Percentiles rank a stretch among this genome's conserved stretches.
Conservation (phyloP, 2,329 filamentous ascomycete genomes). For the Aspergillus fumigatiaffinis region DNA sequence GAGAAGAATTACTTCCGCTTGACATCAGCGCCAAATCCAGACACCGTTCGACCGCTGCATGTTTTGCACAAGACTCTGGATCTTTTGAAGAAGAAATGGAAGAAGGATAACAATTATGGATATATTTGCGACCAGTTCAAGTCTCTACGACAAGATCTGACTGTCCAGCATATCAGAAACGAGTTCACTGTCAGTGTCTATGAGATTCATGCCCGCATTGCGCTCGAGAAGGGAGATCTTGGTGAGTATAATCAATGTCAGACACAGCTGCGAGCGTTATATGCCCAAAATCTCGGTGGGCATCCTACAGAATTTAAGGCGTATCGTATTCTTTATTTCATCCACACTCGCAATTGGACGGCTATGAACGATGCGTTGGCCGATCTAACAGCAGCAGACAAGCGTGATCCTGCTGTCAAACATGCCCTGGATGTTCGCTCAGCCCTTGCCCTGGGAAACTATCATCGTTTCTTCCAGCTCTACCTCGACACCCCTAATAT, state of each 20-base stretch:
- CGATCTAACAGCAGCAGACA: constrained; percentile 98
- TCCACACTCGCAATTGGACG: constrained; percentile 96
- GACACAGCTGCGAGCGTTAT: constrained; percentile 90
- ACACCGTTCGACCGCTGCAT: constrained; percentile 78
- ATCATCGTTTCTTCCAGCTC: constrained; percentile 95
- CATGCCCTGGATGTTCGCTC: constrained; percentile 91
- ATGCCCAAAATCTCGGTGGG: constrained; percentile 80
- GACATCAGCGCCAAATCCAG: constrained; percentile 82
- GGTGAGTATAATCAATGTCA: constrained; percentile 99
- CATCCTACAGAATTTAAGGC: constrained; percentile 95
- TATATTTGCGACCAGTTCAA: constrained; percentile 99
- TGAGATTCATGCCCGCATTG: constrained; percentile 95
- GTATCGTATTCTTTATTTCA: constrained; percentile 99
- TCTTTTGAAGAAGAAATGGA: constrained; percentile 91
- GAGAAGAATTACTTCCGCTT: constrained; percentile 95
- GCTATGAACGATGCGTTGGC: constrained; percentile 97
- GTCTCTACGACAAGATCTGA: constrained; percentile 94
- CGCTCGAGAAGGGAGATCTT: constrained; percentile 95
- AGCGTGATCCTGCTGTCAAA: constrained; percentile 76
- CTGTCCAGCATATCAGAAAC: constrained; percentile 94
- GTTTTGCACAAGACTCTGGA: constrained; percentile 82
- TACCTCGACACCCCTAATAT: constrained; percentile 94
- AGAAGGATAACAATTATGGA: constrained; percentile 84
- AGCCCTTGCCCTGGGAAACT: constrained; percentile 87
- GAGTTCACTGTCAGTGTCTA: constrained; percentile 96